Conservation (phyloP, 345 rosid species). For the Hibiscus syriacus region DNA sequence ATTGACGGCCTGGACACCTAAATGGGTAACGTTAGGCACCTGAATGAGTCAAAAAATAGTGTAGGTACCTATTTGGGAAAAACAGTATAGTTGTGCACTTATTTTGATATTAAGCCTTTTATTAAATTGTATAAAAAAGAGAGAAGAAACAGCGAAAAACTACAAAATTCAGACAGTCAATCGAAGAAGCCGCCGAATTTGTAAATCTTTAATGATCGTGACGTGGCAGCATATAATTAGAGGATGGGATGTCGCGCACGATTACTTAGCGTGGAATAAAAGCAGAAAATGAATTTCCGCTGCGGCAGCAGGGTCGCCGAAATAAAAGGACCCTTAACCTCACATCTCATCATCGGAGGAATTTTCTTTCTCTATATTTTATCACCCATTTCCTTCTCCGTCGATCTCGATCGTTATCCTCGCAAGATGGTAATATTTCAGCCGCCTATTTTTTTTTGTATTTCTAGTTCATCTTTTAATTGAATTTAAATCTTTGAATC, state of each 20-base stretch:
- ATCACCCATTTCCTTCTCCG: not conserved
- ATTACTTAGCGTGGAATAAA: not conserved
- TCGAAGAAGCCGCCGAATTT: too few relatives aligned
- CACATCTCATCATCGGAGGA: slow-evolving; percentile 3
- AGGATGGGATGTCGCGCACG: not conserved
- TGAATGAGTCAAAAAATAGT: too few relatives aligned
- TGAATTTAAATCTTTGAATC: not conserved
- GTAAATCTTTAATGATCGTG: not conserved
- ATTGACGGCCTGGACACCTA: too few relatives aligned
- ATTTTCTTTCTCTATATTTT: not conserved
- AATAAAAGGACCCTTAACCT: slow-evolving; percentile 9
- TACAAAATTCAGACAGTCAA: too few relatives aligned
- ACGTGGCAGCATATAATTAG: slow-evolving; percentile 15
- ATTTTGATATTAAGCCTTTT: too few relatives aligned
- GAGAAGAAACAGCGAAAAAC: too few relatives aligned
- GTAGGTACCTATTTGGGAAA: too few relatives aligned
- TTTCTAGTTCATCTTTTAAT: not conserved
- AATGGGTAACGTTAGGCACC: too few relatives aligned
- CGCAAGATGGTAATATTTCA: slow-evolving; percentile 12
- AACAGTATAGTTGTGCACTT: too few relatives aligned
- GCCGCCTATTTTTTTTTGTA: not conserved
- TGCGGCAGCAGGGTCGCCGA: not conserved
- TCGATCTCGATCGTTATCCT: not conserved
- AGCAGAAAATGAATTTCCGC: not conserved
- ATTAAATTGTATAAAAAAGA: too few relatives aligned